Evolutionary conservation across 225 moss, liverwort and hornwort genomes (phyloP).

Genomic region (Pseudoscleropodium purum): DNA sequence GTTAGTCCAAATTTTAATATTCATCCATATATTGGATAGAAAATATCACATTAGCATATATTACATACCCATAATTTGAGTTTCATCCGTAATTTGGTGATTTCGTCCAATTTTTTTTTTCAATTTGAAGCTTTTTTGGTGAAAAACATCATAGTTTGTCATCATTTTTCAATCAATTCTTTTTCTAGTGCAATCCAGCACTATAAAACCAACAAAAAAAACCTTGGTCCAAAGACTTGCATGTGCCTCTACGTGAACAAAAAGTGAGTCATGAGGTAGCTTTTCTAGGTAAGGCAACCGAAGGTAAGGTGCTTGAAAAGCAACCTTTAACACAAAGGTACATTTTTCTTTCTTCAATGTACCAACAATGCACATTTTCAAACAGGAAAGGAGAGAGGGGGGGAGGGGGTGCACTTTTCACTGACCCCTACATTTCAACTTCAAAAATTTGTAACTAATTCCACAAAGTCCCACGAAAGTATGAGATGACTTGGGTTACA

Average conservation of each 20-base stretch:
- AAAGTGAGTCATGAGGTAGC: rapidly evolving
- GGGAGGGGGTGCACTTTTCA: not conserved
- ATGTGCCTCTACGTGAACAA: rapidly evolving
- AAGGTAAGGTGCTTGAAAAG: not conserved
- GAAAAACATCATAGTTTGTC: too few species aligned
- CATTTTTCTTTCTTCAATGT: not conserved
- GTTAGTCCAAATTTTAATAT: too few species aligned
- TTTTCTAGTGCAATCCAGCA: too few species aligned
- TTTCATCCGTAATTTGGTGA: too few species aligned
- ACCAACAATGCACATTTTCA: not conserved
- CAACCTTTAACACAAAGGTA: rapidly evolving
- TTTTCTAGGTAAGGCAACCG: rapidly evolving
- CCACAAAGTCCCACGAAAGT: rapidly evolving
- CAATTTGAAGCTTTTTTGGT: too few species aligned
- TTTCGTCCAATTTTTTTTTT: too few species aligned
- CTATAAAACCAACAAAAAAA: too few species aligned
- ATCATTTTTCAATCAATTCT: too few species aligned
- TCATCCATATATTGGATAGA: too few species aligned
- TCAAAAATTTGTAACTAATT: not conserved
- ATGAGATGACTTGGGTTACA: not conserved
- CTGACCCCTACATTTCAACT: not conserved
- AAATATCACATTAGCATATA: too few species aligned
- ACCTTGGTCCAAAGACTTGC: rapidly evolving
- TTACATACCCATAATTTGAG: too few species aligned
- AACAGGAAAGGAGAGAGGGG: too few species aligned